Conservation (phyloP, 352 stramenopile genomes). For the Pythium dissimile region DNA sequence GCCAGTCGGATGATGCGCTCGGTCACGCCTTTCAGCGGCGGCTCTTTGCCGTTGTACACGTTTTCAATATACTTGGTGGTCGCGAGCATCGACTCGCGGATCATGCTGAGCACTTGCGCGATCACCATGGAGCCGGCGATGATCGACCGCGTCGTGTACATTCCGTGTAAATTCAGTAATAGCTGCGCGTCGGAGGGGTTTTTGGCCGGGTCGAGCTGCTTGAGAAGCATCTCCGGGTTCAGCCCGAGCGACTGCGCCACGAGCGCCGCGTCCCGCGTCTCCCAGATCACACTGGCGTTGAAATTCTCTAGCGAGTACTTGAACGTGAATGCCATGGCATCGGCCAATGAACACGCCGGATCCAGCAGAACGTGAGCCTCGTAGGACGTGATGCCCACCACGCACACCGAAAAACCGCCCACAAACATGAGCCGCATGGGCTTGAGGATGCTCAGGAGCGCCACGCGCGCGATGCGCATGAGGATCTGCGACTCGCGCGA, state of each 20-base stretch:
- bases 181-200: slow-evolving; percentile 33
- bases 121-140: slow-evolving; percentile 63
- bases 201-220: slow-evolving; percentile 26
- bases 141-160: slow-evolving; percentile 47
- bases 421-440: slow-evolving; percentile 43
- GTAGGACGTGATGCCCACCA: slow-evolving; percentile 46
- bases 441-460: slow-evolving; percentile 42
- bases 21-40: slow-evolving; percentile 43
- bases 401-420: slow-evolving; percentile 38
- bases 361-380: slow-evolving; percentile 45
- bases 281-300: slow-evolving; percentile 62
- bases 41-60: slow-evolving; percentile 46
- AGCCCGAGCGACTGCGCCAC: slow-evolving; percentile 41
- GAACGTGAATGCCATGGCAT: slow-evolving; percentile 43
- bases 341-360: slow-evolving; percentile 12
- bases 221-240: slow-evolving; percentile 32
- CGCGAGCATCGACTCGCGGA: slow-evolving; percentile 40
- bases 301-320: slow-evolving; percentile 64
- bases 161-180: slow-evolving; percentile 36
- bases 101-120: slow-evolving; percentile 61
- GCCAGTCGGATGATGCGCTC: slow-evolving; percentile 62
- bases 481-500: slow-evolving; percentile 44
- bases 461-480: slow-evolving; percentile 36
- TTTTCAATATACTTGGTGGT: slow-evolving; percentile 44
- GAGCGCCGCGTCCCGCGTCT: slow-evolving; percentile 39